A percentile compares a stretch with the other conserved stretches of the same genome.
phyloP scores from a whole-genome alignment of 495 filamentous ascomycete genomes.

The Daldinia childiae region DNA sequence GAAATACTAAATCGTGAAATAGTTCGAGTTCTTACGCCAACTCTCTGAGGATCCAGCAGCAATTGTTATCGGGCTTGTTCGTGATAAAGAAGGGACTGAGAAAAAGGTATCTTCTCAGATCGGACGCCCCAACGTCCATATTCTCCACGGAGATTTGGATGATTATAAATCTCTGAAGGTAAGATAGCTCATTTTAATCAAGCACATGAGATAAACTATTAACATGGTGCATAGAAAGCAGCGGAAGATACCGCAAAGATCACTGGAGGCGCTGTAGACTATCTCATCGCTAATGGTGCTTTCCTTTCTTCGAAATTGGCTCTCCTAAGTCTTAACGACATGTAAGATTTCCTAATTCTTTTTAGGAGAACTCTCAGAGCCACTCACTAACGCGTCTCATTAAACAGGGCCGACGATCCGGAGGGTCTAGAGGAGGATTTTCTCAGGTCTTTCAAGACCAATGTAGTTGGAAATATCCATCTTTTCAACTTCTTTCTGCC shows the following conservation, averaged over 20 bases:
- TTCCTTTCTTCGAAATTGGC: slow-evolving; percentile 22
- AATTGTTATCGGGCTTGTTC: slow-evolving; percentile 51
- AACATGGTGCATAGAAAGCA: slow-evolving; percentile 43
- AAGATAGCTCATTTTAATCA: background rate
- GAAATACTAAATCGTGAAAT: slow-evolving; percentile 15
- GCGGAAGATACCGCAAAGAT: slow-evolving; percentile 48
- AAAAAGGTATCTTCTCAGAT: slow-evolving; percentile 48
- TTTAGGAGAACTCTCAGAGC: background rate
- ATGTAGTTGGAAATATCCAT: slow-evolving; percentile 60
- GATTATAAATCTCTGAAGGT: slow-evolving; percentile 54
- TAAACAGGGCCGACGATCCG: slow-evolving; percentile 40
- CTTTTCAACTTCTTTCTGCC: slow-evolving; percentile 64
- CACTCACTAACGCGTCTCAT: slow-evolving; percentile 6
- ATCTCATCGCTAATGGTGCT: slow-evolving; percentile 64
- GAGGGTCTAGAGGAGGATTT: slow-evolving; percentile 45
- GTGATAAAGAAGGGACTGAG: slow-evolving; percentile 46
- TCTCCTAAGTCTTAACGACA: slow-evolving; percentile 18
- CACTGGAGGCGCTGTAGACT: slow-evolving; percentile 58
- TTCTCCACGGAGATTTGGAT: slow-evolving; percentile 58
- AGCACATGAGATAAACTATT: slow-evolving; percentile 1
- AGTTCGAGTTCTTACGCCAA: slow-evolving; percentile 51
- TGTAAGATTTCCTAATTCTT: slow-evolving; percentile 31
- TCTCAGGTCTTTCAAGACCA: slow-evolving; percentile 50
- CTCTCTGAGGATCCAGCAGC: slow-evolving; percentile 44
- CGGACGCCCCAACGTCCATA: slow-evolving; percentile 53